Conservation (phyloP, 2,329 filamentous ascomycete species). For the Colletotrichum chlorophyti region DNA sequence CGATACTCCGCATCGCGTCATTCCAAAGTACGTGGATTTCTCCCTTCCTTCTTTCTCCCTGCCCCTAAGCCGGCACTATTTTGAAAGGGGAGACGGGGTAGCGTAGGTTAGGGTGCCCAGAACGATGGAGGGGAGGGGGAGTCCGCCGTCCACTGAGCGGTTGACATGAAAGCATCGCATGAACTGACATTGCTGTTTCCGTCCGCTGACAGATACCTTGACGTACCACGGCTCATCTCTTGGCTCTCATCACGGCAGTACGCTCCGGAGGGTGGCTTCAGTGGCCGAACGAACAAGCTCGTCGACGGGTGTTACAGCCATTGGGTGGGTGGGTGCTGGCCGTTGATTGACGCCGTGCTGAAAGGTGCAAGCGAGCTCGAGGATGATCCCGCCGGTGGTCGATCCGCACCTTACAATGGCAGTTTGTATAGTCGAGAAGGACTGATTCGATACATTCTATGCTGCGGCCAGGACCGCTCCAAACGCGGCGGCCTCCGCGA, state of each 20-base stretch:
- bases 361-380: conserved; percentile 51
- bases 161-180: conserved; percentile 41
- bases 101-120: no score
- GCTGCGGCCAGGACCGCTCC: conserved; percentile 80
- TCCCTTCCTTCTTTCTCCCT: not conserved
- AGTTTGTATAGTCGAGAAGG: conserved; percentile 83
- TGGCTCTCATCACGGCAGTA: conserved; percentile 94
- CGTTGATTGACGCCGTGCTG: conserved; percentile 82
- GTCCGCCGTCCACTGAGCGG: conserved; percentile 39
- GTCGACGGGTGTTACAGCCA: conserved; percentile 99
- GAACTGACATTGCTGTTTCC: conserved; percentile 37
- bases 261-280: conserved; percentile 89
- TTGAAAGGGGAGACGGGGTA: no score
- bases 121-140: no score
- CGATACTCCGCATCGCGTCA: conserved; percentile 76
- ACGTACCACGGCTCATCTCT: conserved; percentile 77
- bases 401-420: conserved; percentile 35
- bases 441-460: conserved; percentile 86
- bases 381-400: conserved; percentile 37
- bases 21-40: conserved; percentile 69
- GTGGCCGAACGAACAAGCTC: conserved; percentile 94
- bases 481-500: conserved; percentile 84
- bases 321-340: conserved; percentile 96
- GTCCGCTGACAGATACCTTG: conserved; percentile 66
- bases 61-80: no score